Conservation (phyloP, 441 rosid species). For the Euphorbia neoarborescens region DNA sequence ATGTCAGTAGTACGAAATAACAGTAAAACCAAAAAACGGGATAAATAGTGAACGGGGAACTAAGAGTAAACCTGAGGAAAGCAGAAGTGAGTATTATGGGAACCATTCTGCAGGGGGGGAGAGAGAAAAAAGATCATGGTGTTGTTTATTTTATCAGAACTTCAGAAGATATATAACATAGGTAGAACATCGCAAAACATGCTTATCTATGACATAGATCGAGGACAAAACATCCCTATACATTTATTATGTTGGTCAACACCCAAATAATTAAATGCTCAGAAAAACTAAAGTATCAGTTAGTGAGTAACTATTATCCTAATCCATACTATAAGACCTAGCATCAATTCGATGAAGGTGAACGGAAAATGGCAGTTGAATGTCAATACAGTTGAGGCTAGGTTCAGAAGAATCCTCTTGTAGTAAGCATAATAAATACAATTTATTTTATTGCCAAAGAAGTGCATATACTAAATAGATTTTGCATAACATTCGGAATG, state of each 20-base stretch:
- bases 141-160: neutral
- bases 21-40: neutral
- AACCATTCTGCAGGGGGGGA: slow-evolving; percentile 44
- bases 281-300: neutral
- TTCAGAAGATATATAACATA: too few relatives aligned
- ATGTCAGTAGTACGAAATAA: neutral
- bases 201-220: neutral
- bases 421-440: neutral
- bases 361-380: neutral
- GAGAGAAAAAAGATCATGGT: neutral
- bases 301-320: neutral
- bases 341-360: neutral
- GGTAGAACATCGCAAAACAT: neutral
- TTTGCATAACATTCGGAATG: neutral
- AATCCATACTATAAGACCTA: neutral
- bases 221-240: neutral
- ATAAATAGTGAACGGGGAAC: slow-evolving; percentile 1
- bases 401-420: neutral
- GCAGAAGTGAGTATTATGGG: slow-evolving; percentile 68
- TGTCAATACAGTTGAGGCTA: neutral
- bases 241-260: neutral
- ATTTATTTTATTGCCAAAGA: slow-evolving; percentile 1
- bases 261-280: slow-evolving; percentile 3
- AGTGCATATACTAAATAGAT: neutral
- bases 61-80: slow-evolving; percentile 59